Percentiles rank a stretch among this genome's conserved stretches.
Evolutionary conservation across 169 alveolate species (phyloP).

Genomic region (Cryptosporidium parvum): DNA sequence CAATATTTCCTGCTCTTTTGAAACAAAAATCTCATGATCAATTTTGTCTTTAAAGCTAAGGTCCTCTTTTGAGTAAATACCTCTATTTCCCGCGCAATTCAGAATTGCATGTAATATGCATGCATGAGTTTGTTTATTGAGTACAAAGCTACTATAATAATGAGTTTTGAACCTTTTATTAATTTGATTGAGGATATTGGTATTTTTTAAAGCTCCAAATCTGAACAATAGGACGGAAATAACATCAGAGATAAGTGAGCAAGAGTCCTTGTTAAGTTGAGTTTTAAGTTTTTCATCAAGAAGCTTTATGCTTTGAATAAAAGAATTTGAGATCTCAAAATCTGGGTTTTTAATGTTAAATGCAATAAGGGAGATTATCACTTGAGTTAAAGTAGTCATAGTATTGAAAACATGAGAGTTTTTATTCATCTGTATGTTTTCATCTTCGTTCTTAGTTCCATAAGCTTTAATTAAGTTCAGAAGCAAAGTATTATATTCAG

Average conservation of each 20-base stretch:
- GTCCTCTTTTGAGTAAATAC: slow-evolving; percentile 12
- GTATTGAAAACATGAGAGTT: slow-evolving; percentile 8
- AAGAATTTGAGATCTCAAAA: slow-evolving; percentile 2
- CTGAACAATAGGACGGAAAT: slow-evolving; percentile 13
- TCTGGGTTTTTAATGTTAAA: slow-evolving; percentile 6
- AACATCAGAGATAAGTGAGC: slow-evolving; percentile 26
- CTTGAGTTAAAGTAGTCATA: slow-evolving; percentile 26
- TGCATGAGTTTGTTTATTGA: slow-evolving; percentile 2
- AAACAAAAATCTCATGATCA: neutral
- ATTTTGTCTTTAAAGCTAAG: slow-evolving; percentile 1
- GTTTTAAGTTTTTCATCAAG: slow-evolving; percentile 29
- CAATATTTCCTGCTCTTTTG: neutral
- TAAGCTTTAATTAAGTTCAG: slow-evolving; percentile 7
- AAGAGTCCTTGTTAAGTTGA: neutral
- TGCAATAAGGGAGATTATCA: neutral
- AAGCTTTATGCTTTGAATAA: slow-evolving; percentile 10
- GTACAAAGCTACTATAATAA: neutral
- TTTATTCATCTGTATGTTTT: neutral
- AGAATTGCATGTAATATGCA: slow-evolving; percentile 15
- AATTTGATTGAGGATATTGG: slow-evolving; percentile 6
- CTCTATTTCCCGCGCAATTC: slow-evolving; percentile 16
- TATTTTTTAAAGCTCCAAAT: slow-evolving; percentile 19
- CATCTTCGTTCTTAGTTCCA: neutral
- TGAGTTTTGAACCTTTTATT: slow-evolving; percentile 12
- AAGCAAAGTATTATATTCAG: neutral